phyloP scores from a whole-genome alignment of 2,329 filamentous ascomycete species.

The Hypomyces rosellus region DNA sequence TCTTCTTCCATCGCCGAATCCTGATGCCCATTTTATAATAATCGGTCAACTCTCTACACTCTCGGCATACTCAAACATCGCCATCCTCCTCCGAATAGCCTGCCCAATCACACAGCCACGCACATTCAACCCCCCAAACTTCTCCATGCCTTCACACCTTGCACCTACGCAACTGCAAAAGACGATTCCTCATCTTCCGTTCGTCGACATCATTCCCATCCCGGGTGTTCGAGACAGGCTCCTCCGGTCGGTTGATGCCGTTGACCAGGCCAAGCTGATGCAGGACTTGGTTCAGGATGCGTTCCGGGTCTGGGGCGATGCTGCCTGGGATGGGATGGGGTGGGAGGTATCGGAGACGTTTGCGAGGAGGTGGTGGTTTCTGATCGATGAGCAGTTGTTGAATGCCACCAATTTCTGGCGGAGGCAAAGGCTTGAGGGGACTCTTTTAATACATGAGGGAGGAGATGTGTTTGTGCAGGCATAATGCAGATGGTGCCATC shows the following conservation, averaged over 20 bases:
- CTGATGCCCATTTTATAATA: neutral
- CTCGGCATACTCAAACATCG: neutral
- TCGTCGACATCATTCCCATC: constrained; percentile 1
- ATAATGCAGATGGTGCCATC: neutral
- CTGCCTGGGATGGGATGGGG: neutral
- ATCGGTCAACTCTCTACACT: neutral
- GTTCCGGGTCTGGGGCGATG: neutral
- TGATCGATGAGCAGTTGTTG: constrained; percentile 1
- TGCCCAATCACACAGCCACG: neutral
- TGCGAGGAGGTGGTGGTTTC: constrained; percentile 1
- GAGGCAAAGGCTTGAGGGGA: neutral
- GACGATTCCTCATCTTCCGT: neutral
- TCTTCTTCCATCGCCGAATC: neutral
- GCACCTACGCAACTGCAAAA: neutral
- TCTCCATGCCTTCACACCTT: neutral
- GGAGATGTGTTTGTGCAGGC: neutral
- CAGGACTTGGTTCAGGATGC: constrained; percentile 2
- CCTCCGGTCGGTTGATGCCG: neutral
- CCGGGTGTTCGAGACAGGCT: neutral
- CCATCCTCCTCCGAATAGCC: neutral
- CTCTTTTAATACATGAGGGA: neutral
- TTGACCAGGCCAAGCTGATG: neutral
- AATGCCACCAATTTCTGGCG: constrained; percentile 4
- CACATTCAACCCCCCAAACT: neutral
- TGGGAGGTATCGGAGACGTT: constrained; percentile 4